A percentile compares a stretch with the other conserved stretches of the same genome.
Conservation (phyloP, 2,329 filamentous ascomycete genomes). For the Epichloe amarillans region DNA sequence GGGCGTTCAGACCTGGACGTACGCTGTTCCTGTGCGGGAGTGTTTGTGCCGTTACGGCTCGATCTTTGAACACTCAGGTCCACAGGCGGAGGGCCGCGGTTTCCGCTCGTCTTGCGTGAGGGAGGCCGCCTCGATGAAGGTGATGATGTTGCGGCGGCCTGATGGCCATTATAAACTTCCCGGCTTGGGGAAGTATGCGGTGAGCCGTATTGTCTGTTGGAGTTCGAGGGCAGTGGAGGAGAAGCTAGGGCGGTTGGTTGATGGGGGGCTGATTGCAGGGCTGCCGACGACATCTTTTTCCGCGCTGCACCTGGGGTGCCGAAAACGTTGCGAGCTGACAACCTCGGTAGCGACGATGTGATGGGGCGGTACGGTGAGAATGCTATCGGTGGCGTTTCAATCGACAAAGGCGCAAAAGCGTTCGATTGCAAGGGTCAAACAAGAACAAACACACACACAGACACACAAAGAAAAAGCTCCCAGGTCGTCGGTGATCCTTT, state of each 20-base stretch:
- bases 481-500: not conserved
- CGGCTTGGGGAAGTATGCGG: constrained; percentile 37
- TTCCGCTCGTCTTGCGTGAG: constrained; percentile 39
- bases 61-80: constrained; percentile 32
- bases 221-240: constrained; percentile 35
- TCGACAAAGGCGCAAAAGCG: not conserved
- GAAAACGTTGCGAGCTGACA: constrained; percentile 2
- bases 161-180: constrained; percentile 44
- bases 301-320: constrained; percentile 9
- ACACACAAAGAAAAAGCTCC: not conserved
- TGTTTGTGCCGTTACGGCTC: constrained; percentile 29
- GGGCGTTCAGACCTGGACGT: constrained; percentile 35
- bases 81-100: constrained; percentile 24
- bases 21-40: constrained; percentile 30
- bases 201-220: constrained; percentile 38
- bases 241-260: constrained; percentile 37
- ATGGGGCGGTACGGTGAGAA: not conserved
- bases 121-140: constrained; percentile 38
- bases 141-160: constrained; percentile 31
- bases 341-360: not conserved
- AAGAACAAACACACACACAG: not conserved
- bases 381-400: not conserved
- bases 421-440: not conserved
- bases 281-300: constrained; percentile 38
- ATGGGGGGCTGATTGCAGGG: constrained; percentile 45